These are phyloP conservation scores for Gracilaria vermiculophylla DNA, from an alignment of 23 red algal species.

Conservation along the genomic window DNA sequence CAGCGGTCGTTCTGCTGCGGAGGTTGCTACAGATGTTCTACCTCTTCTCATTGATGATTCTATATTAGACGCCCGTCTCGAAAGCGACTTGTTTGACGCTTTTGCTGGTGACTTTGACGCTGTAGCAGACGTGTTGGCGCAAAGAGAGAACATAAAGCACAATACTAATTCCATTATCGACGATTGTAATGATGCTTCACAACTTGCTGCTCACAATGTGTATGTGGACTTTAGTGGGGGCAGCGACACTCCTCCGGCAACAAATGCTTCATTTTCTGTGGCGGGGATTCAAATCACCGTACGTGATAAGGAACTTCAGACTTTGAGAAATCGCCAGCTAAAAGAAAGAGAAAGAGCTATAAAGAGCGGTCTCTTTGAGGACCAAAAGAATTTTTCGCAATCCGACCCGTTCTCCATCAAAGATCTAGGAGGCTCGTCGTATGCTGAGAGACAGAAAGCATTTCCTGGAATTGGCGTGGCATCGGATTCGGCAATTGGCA, in stretches of 20 bases:
- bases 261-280: neutral
- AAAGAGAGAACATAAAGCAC: neutral
- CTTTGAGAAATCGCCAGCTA: slow-evolving; percentile 10
- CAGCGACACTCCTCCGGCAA: neutral
- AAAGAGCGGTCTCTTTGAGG: neutral
- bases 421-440: slow-evolving; percentile 35
- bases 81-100: slow-evolving; percentile 72
- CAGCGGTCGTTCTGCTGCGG: slow-evolving; percentile 10
- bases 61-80: slow-evolving; percentile 20
- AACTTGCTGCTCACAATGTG: slow-evolving; percentile 12
- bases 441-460: slow-evolving; percentile 32
- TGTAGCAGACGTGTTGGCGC: slow-evolving; percentile 48
- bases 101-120: slow-evolving; percentile 78
- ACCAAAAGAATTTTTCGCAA: neutral
- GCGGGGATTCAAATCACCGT: slow-evolving; percentile 32
- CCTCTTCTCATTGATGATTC: slow-evolving; percentile 16
- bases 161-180: slow-evolving; percentile 35
- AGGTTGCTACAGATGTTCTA: slow-evolving; percentile 52
- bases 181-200: slow-evolving; percentile 24
- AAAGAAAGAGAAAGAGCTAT: slow-evolving; percentile 32
- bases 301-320: slow-evolving; percentile 13
- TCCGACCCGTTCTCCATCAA: neutral
- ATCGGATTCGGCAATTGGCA: slow-evolving; percentile 52
- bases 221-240: slow-evolving; percentile 4
- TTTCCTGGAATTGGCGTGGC: slow-evolving; percentile 52